Evolutionary conservation across 2,329 filamentous ascomycete genomes (phyloP), one percentile per base, ranked within the genome.

Genomic region (Talaromyces sp.): DNA sequence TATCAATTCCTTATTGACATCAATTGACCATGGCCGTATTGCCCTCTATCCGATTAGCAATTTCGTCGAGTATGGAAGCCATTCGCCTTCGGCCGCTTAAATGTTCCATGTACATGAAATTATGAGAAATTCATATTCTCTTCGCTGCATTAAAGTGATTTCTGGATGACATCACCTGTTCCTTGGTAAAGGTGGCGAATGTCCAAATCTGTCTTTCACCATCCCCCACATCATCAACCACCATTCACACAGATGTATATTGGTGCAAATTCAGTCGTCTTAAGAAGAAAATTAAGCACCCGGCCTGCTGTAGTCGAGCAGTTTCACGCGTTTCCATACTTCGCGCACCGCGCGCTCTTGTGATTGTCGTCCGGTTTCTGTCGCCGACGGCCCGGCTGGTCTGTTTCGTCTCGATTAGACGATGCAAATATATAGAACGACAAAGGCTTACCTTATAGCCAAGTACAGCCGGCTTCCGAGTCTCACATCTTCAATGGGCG

Each of bases 291-390:
- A 59, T 29, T 58, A 26, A 63, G 52, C 52, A 56, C 52, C 50
- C 27, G 46, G 26, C 14, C 1, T 14, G 52, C 24, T 46, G 69
- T 91, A 92, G 66, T 90, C 85, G 58, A 92, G 73, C 12, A 80
- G 75, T 56, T 82, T 77, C 6, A 91, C 88, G 35, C 89, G 80
- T 64, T 81, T 83, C 89, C 89, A 92, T 1, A 89, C 86, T 67
- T 90, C 88, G 50, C 88, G 79, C 1, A 90, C 87, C 0, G 87
- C 83, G 61, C 89, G 79, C 65, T 91, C 88, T 66, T 92, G 89
- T 9, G 82, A 79, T 68, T 90, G 78, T 17, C 86, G 80, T 7
- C 81, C 88, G 2, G 85, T 86, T 68, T 91, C 88, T 0, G 72
- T 81, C 2, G 75, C 70, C 1, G 83, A 83, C 21, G 85, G 78